These are phyloP conservation scores for Pholiota molesta DNA, from an alignment of 768 basidiomycete species.

Conservation along the genomic window DNA sequence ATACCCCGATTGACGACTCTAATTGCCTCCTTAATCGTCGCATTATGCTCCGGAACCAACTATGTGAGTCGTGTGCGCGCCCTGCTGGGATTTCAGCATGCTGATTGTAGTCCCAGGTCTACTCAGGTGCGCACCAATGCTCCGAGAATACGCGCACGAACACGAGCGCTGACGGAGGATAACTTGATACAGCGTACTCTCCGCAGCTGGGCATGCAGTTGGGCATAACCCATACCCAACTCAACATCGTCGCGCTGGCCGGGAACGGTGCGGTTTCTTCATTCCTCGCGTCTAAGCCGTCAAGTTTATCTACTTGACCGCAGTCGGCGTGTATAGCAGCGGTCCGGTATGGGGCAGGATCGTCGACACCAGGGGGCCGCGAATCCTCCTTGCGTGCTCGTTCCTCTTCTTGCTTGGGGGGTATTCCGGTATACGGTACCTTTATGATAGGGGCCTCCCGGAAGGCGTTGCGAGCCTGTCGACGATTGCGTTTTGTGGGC, in stretches of 20 bases:
- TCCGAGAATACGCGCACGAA: neutral
- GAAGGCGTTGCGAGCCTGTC: slow-evolving; percentile 38
- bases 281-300: neutral
- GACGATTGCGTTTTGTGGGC: slow-evolving; percentile 43
- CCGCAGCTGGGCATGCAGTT: slow-evolving; percentile 85
- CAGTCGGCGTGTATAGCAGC: slow-evolving; percentile 76
- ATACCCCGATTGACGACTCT: slow-evolving; percentile 49
- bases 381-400: slow-evolving; percentile 61
- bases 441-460: slow-evolving; percentile 61
- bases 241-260: slow-evolving; percentile 81
- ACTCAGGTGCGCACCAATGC: slow-evolving; percentile 37
- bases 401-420: slow-evolving; percentile 67
- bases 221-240: slow-evolving; percentile 74
- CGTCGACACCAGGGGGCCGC: slow-evolving; percentile 75
- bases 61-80: slow-evolving; percentile 56
- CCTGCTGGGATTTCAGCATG: slow-evolving; percentile 5
- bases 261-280: slow-evolving; percentile 60
- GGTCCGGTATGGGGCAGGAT: slow-evolving; percentile 83
- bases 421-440: slow-evolving; percentile 72
- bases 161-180: neutral
- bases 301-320: neutral
- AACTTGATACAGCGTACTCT: slow-evolving; percentile 64
- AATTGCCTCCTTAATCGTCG: slow-evolving; percentile 58
- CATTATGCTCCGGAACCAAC: slow-evolving; percentile 70
- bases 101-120: slow-evolving; percentile 33